Conservation (phyloP, 176 grass and related monocot species). For the Musa troglodytarum region DNA sequence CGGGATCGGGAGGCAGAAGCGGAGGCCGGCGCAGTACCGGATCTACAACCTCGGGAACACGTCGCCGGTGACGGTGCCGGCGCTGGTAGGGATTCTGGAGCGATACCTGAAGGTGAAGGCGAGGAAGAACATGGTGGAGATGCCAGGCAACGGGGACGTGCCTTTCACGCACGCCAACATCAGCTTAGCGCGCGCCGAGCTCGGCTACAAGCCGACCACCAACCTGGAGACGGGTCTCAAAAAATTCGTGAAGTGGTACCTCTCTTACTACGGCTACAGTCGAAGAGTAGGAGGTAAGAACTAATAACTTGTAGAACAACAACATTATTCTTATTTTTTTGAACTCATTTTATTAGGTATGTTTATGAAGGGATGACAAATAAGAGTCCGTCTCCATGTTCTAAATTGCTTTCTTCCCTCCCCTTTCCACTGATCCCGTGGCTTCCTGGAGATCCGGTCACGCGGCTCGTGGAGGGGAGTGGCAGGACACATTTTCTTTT, state of each 20-base stretch:
- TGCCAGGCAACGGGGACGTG: slow-evolving; percentile 71
- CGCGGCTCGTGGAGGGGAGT: too few relatives aligned
- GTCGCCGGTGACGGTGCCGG: slow-evolving; percentile 51
- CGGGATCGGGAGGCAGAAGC: slow-evolving; percentile 35
- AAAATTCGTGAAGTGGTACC: slow-evolving; percentile 75
- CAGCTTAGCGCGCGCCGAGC: slow-evolving; percentile 34
- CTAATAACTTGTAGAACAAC: slow-evolving; percentile 21
- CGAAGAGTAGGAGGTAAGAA: slow-evolving; percentile 23
- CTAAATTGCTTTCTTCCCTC: too few relatives aligned
- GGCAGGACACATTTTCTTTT: too few relatives aligned
- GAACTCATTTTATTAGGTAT: too few relatives aligned
- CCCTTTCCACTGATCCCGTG: too few relatives aligned
- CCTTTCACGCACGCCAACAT: slow-evolving; percentile 71
- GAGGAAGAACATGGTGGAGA: slow-evolving; percentile 51
- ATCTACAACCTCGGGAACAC: slow-evolving; percentile 77
- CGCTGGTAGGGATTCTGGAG: slow-evolving; percentile 49
- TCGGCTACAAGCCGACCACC: slow-evolving; percentile 47
- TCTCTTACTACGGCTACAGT: slow-evolving; percentile 63
- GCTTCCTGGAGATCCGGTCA: too few relatives aligned
- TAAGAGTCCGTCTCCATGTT: too few relatives aligned
- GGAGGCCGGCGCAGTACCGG: slow-evolving; percentile 42
- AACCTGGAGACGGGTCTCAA: slow-evolving; percentile 51
- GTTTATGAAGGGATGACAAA: too few relatives aligned
- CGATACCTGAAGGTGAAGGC: slow-evolving; percentile 37
- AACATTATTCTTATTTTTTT: background rate